Percentiles rank a stretch among this genome's conserved stretches.
Evolutionary conservation across 306 rosid genomes (phyloP).

Genomic region (Myrica gale): DNA sequence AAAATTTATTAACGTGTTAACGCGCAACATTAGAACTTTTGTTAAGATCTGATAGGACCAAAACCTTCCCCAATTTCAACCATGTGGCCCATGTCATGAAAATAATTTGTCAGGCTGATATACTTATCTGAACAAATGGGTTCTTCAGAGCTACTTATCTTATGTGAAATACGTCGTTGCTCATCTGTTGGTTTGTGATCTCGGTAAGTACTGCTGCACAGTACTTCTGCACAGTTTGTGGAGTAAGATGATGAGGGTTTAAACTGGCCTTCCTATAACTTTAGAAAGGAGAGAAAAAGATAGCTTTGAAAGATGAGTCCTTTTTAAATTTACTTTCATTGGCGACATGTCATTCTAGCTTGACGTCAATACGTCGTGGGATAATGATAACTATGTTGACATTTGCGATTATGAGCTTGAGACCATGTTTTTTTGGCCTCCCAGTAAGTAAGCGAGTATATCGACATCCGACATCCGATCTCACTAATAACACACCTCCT

Average conservation of each 20-base stretch:
- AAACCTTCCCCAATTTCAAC: too few species aligned
- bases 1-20: too few species aligned
- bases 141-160: neutral
- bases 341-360: constrained; percentile 48
- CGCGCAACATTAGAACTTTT: too few species aligned
- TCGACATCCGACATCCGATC: constrained; percentile 32
- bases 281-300: constrained; percentile 21
- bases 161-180: neutral
- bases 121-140: too few species aligned
- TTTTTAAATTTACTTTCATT: constrained; percentile 32
- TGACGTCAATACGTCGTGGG: constrained; percentile 48
- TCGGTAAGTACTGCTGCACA: neutral
- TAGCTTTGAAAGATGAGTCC: constrained; percentile 26
- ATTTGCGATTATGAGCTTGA: constrained; percentile 50
- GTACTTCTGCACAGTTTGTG: neutral
- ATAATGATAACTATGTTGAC: constrained; percentile 63
- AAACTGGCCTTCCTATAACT: constrained; percentile 11
- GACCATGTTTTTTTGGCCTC: constrained; percentile 40
- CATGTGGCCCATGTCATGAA: too few species aligned
- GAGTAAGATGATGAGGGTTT: constrained; percentile 30
- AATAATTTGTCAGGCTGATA: too few species aligned
- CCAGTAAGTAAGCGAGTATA: neutral
- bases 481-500: constrained; percentile 34
- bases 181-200: neutral
- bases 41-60: too few species aligned